Conservation (phyloP, 331 rosid genomes). For the Malus hybrid region DNA sequence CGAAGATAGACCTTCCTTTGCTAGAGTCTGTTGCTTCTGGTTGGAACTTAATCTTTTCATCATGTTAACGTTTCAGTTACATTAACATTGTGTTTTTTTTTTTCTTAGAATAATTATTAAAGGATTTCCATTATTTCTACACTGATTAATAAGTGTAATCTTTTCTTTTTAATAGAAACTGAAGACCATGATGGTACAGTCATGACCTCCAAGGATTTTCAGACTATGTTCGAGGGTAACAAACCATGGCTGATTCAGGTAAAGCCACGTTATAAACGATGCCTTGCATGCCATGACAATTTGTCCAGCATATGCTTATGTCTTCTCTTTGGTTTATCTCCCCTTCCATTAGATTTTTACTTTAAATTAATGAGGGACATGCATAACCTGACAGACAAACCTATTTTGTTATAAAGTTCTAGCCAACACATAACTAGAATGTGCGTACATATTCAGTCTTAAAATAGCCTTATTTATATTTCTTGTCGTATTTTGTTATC, state of each 20-base stretch:
- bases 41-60: slow-evolving; percentile 17
- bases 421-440: not conserved
- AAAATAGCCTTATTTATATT: not conserved
- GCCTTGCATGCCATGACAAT: slow-evolving; percentile 9
- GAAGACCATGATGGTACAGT: slow-evolving; percentile 40
- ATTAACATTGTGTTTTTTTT: not conserved
- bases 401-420: not conserved
- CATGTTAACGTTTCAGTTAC: not conserved
- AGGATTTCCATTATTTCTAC: not conserved
- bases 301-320: not conserved
- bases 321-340: not conserved
- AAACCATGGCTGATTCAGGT: slow-evolving; percentile 74
- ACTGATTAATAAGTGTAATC: not conserved
- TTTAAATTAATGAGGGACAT: not conserved
- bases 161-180: slow-evolving; percentile 33
- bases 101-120: slow-evolving; percentile 3
- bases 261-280: not conserved
- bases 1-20: slow-evolving; percentile 54
- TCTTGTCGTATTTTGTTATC: not conserved
- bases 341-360: not conserved
- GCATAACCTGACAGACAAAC: not conserved
- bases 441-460: not conserved
- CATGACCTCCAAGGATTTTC: slow-evolving; percentile 45
- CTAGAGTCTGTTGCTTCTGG: slow-evolving; percentile 46
- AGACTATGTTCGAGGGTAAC: slow-evolving; percentile 48